Evolutionary conservation across 495 filamentous ascomycete species (phyloP).

Genomic region (Tuber indicum): DNA sequence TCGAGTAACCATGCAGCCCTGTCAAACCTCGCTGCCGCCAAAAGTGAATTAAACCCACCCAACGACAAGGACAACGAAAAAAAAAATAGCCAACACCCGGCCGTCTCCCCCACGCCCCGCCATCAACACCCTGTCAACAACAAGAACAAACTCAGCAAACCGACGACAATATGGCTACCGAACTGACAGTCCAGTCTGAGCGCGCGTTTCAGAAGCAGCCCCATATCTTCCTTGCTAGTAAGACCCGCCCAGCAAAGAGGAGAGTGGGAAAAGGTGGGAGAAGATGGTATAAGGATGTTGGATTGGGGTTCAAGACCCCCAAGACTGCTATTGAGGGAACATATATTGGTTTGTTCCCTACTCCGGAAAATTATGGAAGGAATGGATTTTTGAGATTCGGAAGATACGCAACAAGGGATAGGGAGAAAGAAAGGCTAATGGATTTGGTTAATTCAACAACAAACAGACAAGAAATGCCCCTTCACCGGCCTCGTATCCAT

Average conservation of each 20-base stretch:
- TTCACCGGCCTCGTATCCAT: conserved; percentile 97
- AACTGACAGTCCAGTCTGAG: conserved; percentile 96
- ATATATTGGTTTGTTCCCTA: conserved; percentile 84
- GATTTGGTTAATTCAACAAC: neutral
- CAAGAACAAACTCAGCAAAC: conserved; percentile 53
- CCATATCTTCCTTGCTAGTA: conserved; percentile 96
- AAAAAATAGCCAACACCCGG: conserved; percentile 21
- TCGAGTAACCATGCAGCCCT: neutral
- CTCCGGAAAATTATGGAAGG: conserved; percentile 4
- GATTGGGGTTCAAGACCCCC: conserved; percentile 95
- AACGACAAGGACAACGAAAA: conserved; percentile 10
- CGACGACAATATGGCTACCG: conserved; percentile 69
- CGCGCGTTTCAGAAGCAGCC: conserved; percentile 99
- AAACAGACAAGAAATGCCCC: conserved; percentile 98
- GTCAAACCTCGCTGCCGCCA: neutral
- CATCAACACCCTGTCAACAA: conserved; percentile 32
- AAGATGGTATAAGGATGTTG: conserved; percentile 99
- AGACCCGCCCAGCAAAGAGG: conserved; percentile 77
- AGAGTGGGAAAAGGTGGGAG: conserved; percentile 73
- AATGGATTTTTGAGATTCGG: conserved; percentile 2
- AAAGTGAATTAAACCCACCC: conserved; percentile 13
- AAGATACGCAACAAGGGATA: neutral
- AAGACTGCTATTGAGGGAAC: conserved; percentile 94
- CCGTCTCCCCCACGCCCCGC: neutral
- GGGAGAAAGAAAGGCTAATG: neutral